These are phyloP conservation scores for Durotheca rogersii DNA, from an alignment of 495 filamentous ascomycete species.

Conservation along the genomic window DNA sequence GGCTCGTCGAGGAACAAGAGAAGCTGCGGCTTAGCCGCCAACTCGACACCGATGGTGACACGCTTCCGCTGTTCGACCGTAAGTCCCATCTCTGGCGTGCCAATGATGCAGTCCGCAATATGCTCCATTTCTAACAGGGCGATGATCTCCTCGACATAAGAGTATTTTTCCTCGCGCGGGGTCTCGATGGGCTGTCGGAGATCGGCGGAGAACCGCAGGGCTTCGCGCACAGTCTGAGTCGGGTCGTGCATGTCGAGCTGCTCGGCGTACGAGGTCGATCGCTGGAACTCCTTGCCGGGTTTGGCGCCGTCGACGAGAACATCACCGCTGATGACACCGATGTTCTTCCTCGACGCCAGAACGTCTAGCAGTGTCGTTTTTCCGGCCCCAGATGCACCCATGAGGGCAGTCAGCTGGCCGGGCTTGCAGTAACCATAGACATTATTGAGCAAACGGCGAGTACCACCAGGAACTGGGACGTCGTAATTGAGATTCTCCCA, in stretches of 20 bases:
- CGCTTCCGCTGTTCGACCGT: constrained; percentile 90
- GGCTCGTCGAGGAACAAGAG: constrained; percentile 90
- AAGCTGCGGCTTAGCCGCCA: constrained; percentile 82
- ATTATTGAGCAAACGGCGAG: constrained; percentile 65
- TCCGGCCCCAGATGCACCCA: constrained; percentile 85
- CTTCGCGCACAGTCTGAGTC: constrained; percentile 78
- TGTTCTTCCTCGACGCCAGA: constrained; percentile 71
- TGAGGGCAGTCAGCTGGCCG: constrained; percentile 75
- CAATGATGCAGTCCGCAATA: constrained; percentile 83
- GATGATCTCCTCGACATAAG: constrained; percentile 82
- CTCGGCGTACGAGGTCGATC: constrained; percentile 75
- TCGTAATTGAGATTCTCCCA: constrained; percentile 81
- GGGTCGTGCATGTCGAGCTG: constrained; percentile 81
- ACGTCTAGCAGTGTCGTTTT: constrained; percentile 85
- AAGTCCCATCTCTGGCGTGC: constrained; percentile 71
- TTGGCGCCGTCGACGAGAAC: constrained; percentile 70
- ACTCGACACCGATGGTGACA: constrained; percentile 86
- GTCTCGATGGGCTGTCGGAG: constrained; percentile 74
- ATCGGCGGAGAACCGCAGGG: constrained; percentile 78
- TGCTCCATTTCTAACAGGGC: constrained; percentile 77
- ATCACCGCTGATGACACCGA: constrained; percentile 73
- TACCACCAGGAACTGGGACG: constrained; percentile 68
- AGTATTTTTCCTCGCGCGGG: constrained; percentile 70
- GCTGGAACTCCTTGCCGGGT: constrained; percentile 70
- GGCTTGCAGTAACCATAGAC: constrained; percentile 79